Evolutionary conservation across 2,329 filamentous ascomycete species (phyloP).

Genomic region (Stagonosporopsis chrysanthemi): DNA sequence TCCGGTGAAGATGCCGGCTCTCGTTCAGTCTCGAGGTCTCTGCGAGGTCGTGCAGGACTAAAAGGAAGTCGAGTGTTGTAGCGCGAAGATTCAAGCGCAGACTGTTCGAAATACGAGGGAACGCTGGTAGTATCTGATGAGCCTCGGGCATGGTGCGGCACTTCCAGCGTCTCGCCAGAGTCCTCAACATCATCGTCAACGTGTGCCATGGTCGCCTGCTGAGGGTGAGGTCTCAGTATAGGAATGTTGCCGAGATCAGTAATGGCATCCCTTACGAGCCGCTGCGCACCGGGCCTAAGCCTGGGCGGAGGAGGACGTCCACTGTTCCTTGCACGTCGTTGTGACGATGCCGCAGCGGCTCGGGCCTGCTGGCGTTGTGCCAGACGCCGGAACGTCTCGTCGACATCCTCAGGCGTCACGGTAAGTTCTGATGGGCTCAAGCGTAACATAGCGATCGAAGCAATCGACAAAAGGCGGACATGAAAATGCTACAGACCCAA

Average conservation of each 20-base stretch:
- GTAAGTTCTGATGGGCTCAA: slow-evolving; percentile 47
- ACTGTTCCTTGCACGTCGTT: slow-evolving; percentile 9
- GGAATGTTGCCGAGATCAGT: slow-evolving; percentile 37
- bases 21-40: background rate
- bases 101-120: background rate
- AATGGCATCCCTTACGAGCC: slow-evolving; percentile 41
- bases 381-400: slow-evolving; percentile 45
- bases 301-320: slow-evolving; percentile 26
- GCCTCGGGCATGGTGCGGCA: background rate
- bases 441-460: slow-evolving; percentile 42
- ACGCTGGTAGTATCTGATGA: background rate
- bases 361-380: slow-evolving; percentile 30
- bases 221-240: slow-evolving; percentile 30
- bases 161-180: background rate
- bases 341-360: slow-evolving; percentile 1
- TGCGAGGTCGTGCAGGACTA: slow-evolving; percentile 24
- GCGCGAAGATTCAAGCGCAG: slow-evolving; percentile 2
- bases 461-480: slow-evolving; percentile 18
- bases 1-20: background rate
- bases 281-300: slow-evolving; percentile 41
- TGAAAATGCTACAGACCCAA: slow-evolving; percentile 21
- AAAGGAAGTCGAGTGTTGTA: slow-evolving; percentile 32
- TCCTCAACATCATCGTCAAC: slow-evolving; percentile 26
- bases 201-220: slow-evolving; percentile 30
- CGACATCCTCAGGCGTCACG: slow-evolving; percentile 47